phyloP scores from a whole-genome alignment of 768 basidiomycete genomes.

The Mycena chlorophos region DNA sequence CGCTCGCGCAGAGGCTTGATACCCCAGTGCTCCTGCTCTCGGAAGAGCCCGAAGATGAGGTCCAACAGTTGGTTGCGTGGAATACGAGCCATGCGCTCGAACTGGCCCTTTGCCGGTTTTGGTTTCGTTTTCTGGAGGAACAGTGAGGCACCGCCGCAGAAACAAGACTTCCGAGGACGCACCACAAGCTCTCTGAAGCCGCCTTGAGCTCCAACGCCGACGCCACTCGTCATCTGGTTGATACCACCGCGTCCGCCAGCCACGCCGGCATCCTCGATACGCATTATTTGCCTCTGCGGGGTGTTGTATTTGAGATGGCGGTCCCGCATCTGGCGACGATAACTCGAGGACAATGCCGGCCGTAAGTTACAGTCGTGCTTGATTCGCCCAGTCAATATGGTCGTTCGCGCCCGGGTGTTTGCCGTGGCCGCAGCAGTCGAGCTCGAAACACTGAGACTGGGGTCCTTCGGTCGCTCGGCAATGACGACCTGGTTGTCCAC shows the following conservation, averaged over 20 bases:
- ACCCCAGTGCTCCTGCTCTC: constrained; percentile 78
- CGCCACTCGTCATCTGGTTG: constrained; percentile 78
- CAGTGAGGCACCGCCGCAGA: constrained; percentile 13
- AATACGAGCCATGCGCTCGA: constrained; percentile 91
- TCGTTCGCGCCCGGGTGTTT: constrained; percentile 69
- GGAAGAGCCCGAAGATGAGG: constrained; percentile 75
- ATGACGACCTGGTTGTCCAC: constrained; percentile 87
- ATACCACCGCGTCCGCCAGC: constrained; percentile 71
- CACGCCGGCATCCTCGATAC: constrained; percentile 72
- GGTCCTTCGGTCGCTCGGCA: constrained; percentile 76
- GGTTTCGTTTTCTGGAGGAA: constrained; percentile 59
- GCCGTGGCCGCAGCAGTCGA: constrained; percentile 41
- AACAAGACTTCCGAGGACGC: constrained; percentile 32
- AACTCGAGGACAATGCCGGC: constrained; percentile 65
- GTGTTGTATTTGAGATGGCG: constrained; percentile 67
- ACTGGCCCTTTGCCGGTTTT: constrained; percentile 66
- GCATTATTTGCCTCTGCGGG: constrained; percentile 62
- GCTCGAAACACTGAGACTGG: constrained; percentile 37
- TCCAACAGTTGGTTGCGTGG: constrained; percentile 87
- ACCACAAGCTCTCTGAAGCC: constrained; percentile 71
- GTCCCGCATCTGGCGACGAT: constrained; percentile 72
- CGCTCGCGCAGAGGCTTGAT: constrained; percentile 74
- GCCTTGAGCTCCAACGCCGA: constrained; percentile 54
- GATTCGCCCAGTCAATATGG: constrained; percentile 75
- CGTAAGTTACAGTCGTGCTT: constrained; percentile 80